Base-by-base conservation (phyloP, 331 rosid species). In the Saraca asoca region DNA sequence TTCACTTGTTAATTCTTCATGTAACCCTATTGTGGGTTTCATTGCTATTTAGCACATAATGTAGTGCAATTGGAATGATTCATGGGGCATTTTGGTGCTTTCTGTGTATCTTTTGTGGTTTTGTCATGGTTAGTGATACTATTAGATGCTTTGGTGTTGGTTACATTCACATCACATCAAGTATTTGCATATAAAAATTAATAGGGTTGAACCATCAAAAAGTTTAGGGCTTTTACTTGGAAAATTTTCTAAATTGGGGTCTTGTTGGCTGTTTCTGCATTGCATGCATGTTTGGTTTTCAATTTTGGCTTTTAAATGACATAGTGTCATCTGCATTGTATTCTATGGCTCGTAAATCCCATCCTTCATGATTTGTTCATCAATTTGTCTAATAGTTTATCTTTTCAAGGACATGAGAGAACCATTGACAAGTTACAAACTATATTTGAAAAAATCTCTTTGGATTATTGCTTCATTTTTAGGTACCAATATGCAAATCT, bases 61-160 rank as follows among this genome's bases (percentile, higher is more conserved):
- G 29, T 0, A 9, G n/a, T 66, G 1, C 9, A 12, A 7, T 38
- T 35, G n/a, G n/a, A 51, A 37, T 19, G 8, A 10, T 43, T 45
- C 12, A 10, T 54, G 58, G 12, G 37, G 45, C 53, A 43, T 38
- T 75, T 33, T 65, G 29, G 9, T 67, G 35, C 62, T 72, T 66
- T 9, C 54, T 68, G 52, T 31, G 31, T 24, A 12, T 55, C 14
- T n/a, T n/a, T n/a, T 69, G 44, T 51, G 10, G 13, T 35, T 14
- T 33, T 18, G 17, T 57, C 24, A 18, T 15, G 45, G 52, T 29
- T 59, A 46, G 29, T 24, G 43, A 9, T 16, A n/a, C 7, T 58
- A 5, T 38, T 14, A 69, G 39, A 61, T 54, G 46, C 39, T 6
- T 17, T 60, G 58, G 42, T 61, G 45, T 29, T 24, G 31, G 31